Percentiles rank a stretch among this genome's conserved stretches.
Conservation (phyloP, 306 rosid species). For the Quercus aquifolioides region DNA sequence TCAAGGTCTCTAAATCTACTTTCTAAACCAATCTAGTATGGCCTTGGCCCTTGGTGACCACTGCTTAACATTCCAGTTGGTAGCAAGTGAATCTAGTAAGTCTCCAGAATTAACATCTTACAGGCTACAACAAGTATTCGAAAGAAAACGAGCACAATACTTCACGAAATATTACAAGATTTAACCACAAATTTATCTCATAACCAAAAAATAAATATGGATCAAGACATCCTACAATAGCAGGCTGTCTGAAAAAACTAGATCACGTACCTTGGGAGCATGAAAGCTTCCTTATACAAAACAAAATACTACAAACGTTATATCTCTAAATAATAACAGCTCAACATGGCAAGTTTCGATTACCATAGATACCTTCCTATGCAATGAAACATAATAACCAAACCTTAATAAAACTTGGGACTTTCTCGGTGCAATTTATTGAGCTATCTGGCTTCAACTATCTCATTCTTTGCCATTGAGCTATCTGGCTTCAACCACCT, state of each 20-base stretch:
- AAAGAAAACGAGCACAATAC: not conserved
- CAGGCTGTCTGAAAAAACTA: slow-evolving; percentile 18
- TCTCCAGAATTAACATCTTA: not conserved
- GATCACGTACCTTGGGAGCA: slow-evolving; percentile 7
- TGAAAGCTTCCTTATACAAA: slow-evolving; percentile 18
- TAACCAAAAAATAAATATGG: not conserved
- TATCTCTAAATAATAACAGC: not conserved
- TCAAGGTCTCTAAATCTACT: no score
- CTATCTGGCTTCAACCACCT: not conserved
- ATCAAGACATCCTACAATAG: not conserved
- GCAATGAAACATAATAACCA: slow-evolving; percentile 9
- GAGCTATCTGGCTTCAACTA: not conserved
- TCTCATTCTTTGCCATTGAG: slow-evolving; percentile 65
- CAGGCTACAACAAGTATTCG: no score
- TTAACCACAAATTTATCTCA: not conserved
- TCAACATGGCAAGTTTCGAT: slow-evolving; percentile 7
- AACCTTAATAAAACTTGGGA: slow-evolving; percentile 11
- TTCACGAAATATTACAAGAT: not conserved
- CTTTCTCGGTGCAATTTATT: not conserved
- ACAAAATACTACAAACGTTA: not conserved
- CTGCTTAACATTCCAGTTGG: no score
- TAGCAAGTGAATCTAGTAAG: not conserved
- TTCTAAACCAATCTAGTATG: no score
- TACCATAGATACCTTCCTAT: slow-evolving; percentile 9
- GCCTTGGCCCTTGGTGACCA: no score